Conservation (phyloP, 2,329 filamentous ascomycete species). For the Fragosphaeria purpurea region DNA sequence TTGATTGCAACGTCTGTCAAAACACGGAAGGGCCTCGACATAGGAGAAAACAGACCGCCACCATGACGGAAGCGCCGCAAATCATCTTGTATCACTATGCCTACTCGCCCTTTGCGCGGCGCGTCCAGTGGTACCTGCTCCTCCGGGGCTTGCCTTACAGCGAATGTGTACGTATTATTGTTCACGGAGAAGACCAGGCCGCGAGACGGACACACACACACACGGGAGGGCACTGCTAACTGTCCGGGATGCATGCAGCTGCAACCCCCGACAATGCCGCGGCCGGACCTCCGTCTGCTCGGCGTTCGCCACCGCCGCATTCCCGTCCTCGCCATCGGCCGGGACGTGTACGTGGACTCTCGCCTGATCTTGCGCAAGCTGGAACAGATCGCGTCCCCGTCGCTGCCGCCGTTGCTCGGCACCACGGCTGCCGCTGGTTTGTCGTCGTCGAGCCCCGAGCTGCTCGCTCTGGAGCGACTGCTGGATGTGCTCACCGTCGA, state of each 20-base stretch:
- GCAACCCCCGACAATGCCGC: slow-evolving; percentile 56
- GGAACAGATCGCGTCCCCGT: slow-evolving; percentile 39
- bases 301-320: slow-evolving; percentile 60
- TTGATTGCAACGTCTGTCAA: no score
- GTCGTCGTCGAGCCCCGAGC: slow-evolving; percentile 21
- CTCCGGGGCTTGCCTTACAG: slow-evolving; percentile 55
- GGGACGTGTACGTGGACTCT: slow-evolving; percentile 60
- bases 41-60: background rate
- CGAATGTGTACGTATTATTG: slow-evolving; percentile 48
- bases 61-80: slow-evolving; percentile 14
- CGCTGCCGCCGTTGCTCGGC: slow-evolving; percentile 24
- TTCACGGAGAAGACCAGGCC: background rate
- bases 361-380: slow-evolving; percentile 58
- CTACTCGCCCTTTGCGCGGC: slow-evolving; percentile 53
- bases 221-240: background rate
- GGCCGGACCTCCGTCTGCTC: slow-evolving; percentile 51
- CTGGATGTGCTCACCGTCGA: slow-evolving; percentile 48
- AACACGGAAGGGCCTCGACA: background rate
- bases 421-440: slow-evolving; percentile 16
- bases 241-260: slow-evolving; percentile 29
- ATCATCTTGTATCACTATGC: slow-evolving; percentile 58
- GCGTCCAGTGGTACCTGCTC: slow-evolving; percentile 57
- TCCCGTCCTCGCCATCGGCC: slow-evolving; percentile 55
- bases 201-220: background rate
- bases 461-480: slow-evolving; percentile 41